Percentiles rank a stretch among this genome's conserved stretches.
Conservation (phyloP, 2,329 filamentous ascomycete species). For the Ceratocystis variospora region DNA sequence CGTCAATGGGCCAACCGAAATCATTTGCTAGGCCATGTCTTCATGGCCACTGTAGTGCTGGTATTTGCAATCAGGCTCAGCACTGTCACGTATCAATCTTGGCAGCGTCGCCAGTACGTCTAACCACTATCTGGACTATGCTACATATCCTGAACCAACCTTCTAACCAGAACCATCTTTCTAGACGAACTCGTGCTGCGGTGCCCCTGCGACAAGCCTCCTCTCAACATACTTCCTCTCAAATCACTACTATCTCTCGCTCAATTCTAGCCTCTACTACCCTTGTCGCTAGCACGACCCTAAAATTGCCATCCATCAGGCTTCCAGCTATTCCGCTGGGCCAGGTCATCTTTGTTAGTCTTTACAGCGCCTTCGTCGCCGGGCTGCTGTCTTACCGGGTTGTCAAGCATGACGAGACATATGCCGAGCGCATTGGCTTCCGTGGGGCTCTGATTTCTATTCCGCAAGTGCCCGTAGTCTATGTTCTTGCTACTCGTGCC, state of each 20-base stretch:
- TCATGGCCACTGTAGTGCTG: slow-evolving; percentile 6
- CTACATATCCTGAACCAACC: not conserved
- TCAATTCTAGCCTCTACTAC: slow-evolving; percentile 45
- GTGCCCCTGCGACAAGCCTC: slow-evolving; percentile 29
- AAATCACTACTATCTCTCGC: slow-evolving; percentile 35
- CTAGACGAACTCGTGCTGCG: slow-evolving; percentile 33
- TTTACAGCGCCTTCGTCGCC: slow-evolving; percentile 46
- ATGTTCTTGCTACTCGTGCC: slow-evolving; percentile 46
- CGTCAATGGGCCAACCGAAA: slow-evolving; percentile 17
- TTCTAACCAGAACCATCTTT: not conserved
- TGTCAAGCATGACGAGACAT: slow-evolving; percentile 39
- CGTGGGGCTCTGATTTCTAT: slow-evolving; percentile 53
- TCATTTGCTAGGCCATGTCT: slow-evolving; percentile 15
- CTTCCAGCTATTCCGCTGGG: slow-evolving; percentile 46
- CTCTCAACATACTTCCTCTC: slow-evolving; percentile 40
- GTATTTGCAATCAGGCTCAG: slow-evolving; percentile 11
- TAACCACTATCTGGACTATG: not conserved
- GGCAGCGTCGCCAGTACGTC: slow-evolving; percentile 15
- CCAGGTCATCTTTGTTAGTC: slow-evolving; percentile 37
- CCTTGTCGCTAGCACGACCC: slow-evolving; percentile 43
- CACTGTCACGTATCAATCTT: slow-evolving; percentile 3
- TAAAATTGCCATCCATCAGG: slow-evolving; percentile 39
- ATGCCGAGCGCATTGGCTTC: slow-evolving; percentile 52
- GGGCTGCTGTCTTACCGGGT: slow-evolving; percentile 42
- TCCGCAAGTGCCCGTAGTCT: slow-evolving; percentile 50